Base-by-base conservation (phyloP, 2,329 filamentous ascomycete species). In the Talaromyces islandicus region DNA sequence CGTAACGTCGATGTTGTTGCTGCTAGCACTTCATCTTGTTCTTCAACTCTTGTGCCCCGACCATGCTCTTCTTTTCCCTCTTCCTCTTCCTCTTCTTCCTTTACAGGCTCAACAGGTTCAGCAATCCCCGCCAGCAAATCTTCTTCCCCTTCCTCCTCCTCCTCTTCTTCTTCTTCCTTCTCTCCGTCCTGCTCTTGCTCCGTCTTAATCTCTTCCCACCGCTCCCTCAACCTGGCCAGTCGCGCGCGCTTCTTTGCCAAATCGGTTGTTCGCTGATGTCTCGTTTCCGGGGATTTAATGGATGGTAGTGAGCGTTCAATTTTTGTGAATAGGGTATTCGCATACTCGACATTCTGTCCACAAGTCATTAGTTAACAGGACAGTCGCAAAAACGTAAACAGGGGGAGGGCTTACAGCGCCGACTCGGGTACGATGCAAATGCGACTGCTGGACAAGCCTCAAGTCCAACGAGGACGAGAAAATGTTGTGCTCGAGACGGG, bases 291-390 rank as follows among this genome's bases (percentile, higher is more conserved):
- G 0, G 73, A 69, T 63, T 78, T 78, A 25, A 78, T 69, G 38
- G 69, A 64, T 17, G 75, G 71, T 24, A 78, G 70, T 21, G 67
- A 71, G 30, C 72, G 73, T 63, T 79, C 77, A 30, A 80, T 66
- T 46, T 74, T 69, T 41, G 75, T 67, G 25, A 79, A 72, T 46
- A 75, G 67, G 38, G 70, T 72, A 54, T 76, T 75, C 29, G 76
- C 77, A 59, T 79, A 77, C 66, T 79, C 77, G 55, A 79, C 68
- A 64, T 79, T 79, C 73, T 78, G 64, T 29, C 63, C 24, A 3
- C 11, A 19, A 52, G 11, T 7, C 12, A 12, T 25, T 52, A 19
- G 48, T 3, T n/a, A 52, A 5, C 25, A 52, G 4, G 7, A 43
- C 7, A 43, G 17, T 30, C 9, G 30, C 10, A 43, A 10, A 6